Base-by-base conservation (phyloP, 2,329 filamentous ascomycete species). In the Colletotrichum endophyticum region DNA sequence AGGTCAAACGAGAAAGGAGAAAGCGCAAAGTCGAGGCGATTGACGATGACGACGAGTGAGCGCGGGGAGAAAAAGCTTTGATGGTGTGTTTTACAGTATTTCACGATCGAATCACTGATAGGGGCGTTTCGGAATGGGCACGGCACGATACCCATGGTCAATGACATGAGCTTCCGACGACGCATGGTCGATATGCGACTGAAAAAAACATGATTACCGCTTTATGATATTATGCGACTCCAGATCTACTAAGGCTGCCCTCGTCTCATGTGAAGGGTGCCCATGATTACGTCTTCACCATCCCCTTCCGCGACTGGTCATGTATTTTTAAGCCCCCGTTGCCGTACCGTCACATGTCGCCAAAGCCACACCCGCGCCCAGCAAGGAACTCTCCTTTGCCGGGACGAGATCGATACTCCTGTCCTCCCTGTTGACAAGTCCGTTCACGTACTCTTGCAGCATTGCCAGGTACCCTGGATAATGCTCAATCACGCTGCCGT, bases 401-500 rank as follows among this genome's bases (percentile, higher is more conserved):
- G 92, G 89, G 66, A 94, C 92, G 28, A 96, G 87, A 69, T 91
- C 89, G 27, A 95, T 90, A 5, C 86, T 84, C 80, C 79, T n/a
- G 77, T 77, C 49, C 78, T 81, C 64, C 78, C 79, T 78, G 8
- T 59, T 59, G 80, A 92, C 88, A 11, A 96, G 85, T 53, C 88
- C 85, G 80, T 95, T 88, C 63, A 96, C 85, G 79, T 92, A 92
- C 8, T 82, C 82, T 82, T 96, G 94, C 80, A 92, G 93, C 57
- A 86, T 88, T 36, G 84, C 84, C 27, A 90, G 87, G 83, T 95
- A 96, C 9, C 87, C 86, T 0, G 95, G 94, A 81, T 96, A 96
- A 80, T 93, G 93, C 84, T 96, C 94, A 68, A 96, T 92, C 66
- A 96, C 94, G 32, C 93, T 94, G 61, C 95, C 95, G 81, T 95